Evolutionary conservation across 2,329 filamentous ascomycete species (phyloP), one percentile per base, ranked within the genome.

Genomic region (Mycosphaerella sp.): DNA sequence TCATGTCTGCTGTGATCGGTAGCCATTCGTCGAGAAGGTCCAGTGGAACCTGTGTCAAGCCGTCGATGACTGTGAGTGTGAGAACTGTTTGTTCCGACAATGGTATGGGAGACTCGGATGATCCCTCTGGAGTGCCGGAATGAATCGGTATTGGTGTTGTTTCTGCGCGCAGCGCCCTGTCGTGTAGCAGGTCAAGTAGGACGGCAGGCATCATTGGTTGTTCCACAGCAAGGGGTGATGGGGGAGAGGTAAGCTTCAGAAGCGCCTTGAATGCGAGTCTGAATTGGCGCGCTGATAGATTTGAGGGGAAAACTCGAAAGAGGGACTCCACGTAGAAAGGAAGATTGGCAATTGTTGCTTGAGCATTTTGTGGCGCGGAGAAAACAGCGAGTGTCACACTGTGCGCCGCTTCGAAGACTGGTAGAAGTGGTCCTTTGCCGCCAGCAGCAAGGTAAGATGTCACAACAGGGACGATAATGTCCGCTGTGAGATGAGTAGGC

Each of bases 341-440:
- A 1, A 90, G 77, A 48, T 93, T 79, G 56, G 79, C 78, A 7
- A 82, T 78, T 13, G 87, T 84, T 17, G 94, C 72, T 13, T 79
- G 71, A 14, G 84, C 81, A 60, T 89, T 90, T 56, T 87, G 83
- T 0, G 89, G 87, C 45, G 87, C 85, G 0, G 87, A 87, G 41
- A 95, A 80, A 3, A 88, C 83, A 1, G 90, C 82, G 5, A 96
- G 79, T 58, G 88, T 80, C 37, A 90, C 81, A 58, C 85, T 87
- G 70, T 96, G 90, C 0, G 89, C 88, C 1, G 90, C 82, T 69
- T 96, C 90, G 62, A 94, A 95, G n/a, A 94, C 81, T 36, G 83
- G 78, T 2, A 84, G 70, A 8, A 86, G 73, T 41, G 78, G 71
- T 17, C 73, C 70, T 56, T 81, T 78, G 14, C 75, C 75, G 21